Evolutionary conservation across 1,284 basidiomycete species (phyloP).

Genomic region (Melampsora americana): DNA sequence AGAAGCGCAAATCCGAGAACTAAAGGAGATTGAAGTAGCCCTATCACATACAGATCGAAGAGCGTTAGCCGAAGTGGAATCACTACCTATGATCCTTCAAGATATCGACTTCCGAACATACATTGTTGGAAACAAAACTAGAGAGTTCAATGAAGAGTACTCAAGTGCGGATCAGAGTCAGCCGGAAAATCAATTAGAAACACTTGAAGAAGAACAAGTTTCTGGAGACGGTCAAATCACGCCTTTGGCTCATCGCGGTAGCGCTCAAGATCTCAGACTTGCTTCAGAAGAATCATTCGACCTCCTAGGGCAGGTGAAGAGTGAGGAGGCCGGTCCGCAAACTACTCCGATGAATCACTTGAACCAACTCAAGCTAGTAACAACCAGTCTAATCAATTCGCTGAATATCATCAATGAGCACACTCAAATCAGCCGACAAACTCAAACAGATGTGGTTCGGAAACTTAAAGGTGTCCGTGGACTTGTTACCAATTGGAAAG

Average conservation of each 20-base stretch:
- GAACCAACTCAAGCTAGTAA: constrained; percentile 32
- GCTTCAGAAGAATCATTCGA: background rate
- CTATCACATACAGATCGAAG: constrained; percentile 35
- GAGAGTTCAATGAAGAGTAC: background rate
- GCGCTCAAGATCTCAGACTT: background rate
- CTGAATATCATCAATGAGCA: constrained; percentile 41
- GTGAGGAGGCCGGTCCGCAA: background rate
- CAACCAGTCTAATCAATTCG: constrained; percentile 33
- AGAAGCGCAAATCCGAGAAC: constrained; percentile 40
- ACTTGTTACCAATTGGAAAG: constrained; percentile 32
- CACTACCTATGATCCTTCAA: constrained; percentile 23
- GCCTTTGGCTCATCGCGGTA: constrained; percentile 1
- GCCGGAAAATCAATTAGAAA: background rate
- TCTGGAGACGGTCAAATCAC: constrained; percentile 16
- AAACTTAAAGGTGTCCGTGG: constrained; percentile 39
- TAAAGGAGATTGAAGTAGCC: constrained; percentile 39
- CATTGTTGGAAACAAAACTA: constrained; percentile 18
- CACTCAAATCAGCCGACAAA: constrained; percentile 40
- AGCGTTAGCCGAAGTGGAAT: constrained; percentile 33
- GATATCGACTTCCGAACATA: constrained; percentile 24
- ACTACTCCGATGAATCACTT: constrained; percentile 13
- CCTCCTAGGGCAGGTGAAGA: background rate
- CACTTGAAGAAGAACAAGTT: background rate
- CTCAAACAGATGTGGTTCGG: constrained; percentile 36
- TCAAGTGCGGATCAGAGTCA: background rate